These are phyloP conservation scores for Starmerella geochares DNA, from an alignment of 805 yeast species.

Conservation along the genomic window DNA sequence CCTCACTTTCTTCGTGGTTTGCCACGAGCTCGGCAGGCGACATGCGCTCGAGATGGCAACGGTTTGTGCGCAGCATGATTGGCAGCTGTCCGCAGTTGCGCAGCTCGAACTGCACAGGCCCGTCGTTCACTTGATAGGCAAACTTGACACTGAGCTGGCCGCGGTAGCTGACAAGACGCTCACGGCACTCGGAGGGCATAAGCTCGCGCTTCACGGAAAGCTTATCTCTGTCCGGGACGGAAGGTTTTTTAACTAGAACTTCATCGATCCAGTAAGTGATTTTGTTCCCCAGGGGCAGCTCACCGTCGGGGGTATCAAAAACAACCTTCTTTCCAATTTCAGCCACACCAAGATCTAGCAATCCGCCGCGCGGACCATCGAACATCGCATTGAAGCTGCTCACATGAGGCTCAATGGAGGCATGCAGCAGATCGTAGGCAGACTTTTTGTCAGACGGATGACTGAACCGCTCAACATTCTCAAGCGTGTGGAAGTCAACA, in stretches of 20 bases:
- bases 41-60: slow-evolving; percentile 80
- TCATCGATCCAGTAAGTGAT: slow-evolving; percentile 72
- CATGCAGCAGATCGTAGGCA: slow-evolving; percentile 69
- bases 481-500: slow-evolving; percentile 61
- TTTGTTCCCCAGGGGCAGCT: slow-evolving; percentile 67
- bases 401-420: slow-evolving; percentile 89
- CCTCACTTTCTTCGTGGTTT: slow-evolving; percentile 83
- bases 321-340: slow-evolving; percentile 82
- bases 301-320: slow-evolving; percentile 65
- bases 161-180: slow-evolving; percentile 72
- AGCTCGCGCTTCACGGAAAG: slow-evolving; percentile 66
- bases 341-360: slow-evolving; percentile 70
- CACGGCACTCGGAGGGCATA: slow-evolving; percentile 82
- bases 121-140: slow-evolving; percentile 80
- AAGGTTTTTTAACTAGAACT: slow-evolving; percentile 77
- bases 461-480: slow-evolving; percentile 72
- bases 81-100: slow-evolving; percentile 91
- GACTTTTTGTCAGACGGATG: slow-evolving; percentile 83
- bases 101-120: slow-evolving; percentile 64
- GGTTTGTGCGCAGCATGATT: slow-evolving; percentile 77
- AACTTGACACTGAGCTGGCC: slow-evolving; percentile 70
- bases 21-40: slow-evolving; percentile 74
- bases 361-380: slow-evolving; percentile 76
- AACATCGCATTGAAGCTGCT: slow-evolving; percentile 94
- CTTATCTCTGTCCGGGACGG: slow-evolving; percentile 62